These are phyloP conservation scores for Calcarisporium arbuscula DNA, from an alignment of 2,329 filamentous ascomycete genomes.

Conservation along the genomic window DNA sequence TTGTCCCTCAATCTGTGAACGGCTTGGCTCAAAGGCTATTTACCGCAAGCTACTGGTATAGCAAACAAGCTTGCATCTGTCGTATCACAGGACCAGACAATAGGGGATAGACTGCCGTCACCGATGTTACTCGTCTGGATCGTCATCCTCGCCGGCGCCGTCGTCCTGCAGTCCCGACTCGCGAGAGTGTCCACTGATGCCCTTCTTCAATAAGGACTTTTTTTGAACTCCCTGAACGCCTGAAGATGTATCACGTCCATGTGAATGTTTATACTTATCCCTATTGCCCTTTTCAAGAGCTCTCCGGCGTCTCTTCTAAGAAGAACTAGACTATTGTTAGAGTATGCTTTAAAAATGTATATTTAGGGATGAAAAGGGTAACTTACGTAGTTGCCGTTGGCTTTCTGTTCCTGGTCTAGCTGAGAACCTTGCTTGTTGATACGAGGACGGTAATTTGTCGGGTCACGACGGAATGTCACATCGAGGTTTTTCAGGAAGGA, in stretches of 20 bases:
- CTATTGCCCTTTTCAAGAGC: conserved; percentile 51
- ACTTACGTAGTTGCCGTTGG: conserved; percentile 83
- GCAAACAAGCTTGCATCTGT: conserved; percentile 4
- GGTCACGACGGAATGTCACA: conserved; percentile 97
- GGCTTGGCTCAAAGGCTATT: conserved; percentile 8
- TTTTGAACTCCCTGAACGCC: conserved; percentile 51
- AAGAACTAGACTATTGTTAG: conserved; percentile 62
- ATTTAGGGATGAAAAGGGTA: conserved; percentile 1
- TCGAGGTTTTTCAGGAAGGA: conserved; percentile 92
- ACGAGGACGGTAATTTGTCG: conserved; percentile 89
- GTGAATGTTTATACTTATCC: conserved; percentile 24
- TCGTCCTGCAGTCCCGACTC: conserved; percentile 33
- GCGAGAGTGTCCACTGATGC: conserved; percentile 20
- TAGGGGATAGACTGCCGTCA: conserved; percentile 61
- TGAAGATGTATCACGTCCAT: conserved; percentile 22
- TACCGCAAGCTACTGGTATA: too few species aligned
- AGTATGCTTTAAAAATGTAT: conserved; percentile 6
- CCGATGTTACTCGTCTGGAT: conserved; percentile 56
- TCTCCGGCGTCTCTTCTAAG: conserved; percentile 67
- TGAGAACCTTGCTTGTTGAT: conserved; percentile 98
- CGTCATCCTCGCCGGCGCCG: conserved; percentile 57
- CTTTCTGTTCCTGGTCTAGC: conserved; percentile 96
- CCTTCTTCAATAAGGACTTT: conserved; percentile 22
- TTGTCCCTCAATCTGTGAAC: conserved; percentile 49
- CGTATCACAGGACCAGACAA: conserved; percentile 52